Conservation (phyloP, 78 protist genomes). For the Goniomonas avonlea region DNA sequence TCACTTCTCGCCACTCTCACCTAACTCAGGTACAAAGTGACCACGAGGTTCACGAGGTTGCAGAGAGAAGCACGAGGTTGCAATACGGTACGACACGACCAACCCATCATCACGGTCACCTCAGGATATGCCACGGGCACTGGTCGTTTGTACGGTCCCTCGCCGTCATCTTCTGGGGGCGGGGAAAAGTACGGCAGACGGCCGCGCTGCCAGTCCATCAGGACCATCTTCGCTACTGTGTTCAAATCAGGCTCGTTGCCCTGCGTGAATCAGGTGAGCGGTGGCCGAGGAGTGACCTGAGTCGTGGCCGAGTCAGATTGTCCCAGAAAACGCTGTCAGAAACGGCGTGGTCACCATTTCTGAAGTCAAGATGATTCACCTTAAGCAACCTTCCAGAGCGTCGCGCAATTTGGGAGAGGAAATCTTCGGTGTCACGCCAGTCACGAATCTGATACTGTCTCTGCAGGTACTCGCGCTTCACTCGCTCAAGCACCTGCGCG, state of each 20-base stretch:
- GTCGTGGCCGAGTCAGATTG: not conserved
- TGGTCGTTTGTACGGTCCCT: too few relatives aligned
- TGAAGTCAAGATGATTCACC: too few relatives aligned
- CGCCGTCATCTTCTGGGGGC: not conserved
- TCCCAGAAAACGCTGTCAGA: not conserved
- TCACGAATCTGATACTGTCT: constrained; percentile 61
- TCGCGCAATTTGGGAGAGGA: constrained; percentile 10
- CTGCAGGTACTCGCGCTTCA: constrained; percentile 65
- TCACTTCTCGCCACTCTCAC: too few relatives aligned
- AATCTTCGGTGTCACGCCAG: constrained; percentile 70
- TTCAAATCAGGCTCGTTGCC: constrained; percentile 22
- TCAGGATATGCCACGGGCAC: too few relatives aligned
- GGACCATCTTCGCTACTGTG: constrained; percentile 5
- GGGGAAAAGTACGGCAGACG: constrained; percentile 19
- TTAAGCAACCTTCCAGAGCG: constrained; percentile 2
- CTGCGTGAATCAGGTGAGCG: not conserved
- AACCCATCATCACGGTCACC: too few relatives aligned
- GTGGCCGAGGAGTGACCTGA: not conserved
- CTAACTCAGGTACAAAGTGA: too few relatives aligned
- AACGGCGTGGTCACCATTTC: not conserved
- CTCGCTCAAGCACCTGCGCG: not conserved
- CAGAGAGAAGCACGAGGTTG: too few relatives aligned
- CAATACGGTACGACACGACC: too few relatives aligned
- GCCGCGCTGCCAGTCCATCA: constrained; percentile 36
- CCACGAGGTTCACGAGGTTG: too few relatives aligned